Evolutionary conservation across 495 filamentous ascomycete species (phyloP).

Genomic region (Penicillium salamii): DNA sequence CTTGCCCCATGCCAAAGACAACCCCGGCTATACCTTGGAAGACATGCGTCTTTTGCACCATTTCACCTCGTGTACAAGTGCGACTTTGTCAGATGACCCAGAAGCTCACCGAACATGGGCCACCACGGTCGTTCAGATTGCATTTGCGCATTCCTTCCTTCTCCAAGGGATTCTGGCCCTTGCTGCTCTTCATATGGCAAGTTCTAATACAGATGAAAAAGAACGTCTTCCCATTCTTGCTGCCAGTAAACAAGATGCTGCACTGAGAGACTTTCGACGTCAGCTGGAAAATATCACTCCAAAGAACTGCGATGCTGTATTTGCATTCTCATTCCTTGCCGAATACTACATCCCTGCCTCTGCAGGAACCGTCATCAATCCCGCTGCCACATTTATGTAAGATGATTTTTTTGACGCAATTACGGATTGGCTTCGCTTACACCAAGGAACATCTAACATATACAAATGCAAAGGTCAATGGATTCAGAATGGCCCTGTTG

Average conservation of each 20-base stretch:
- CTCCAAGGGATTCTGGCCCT: background rate
- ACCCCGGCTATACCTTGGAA: background rate
- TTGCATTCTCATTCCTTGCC: background rate
- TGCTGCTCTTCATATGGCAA: background rate
- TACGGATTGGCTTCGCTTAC: background rate
- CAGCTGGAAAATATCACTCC: background rate
- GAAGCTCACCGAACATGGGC: background rate
- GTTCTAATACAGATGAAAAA: background rate
- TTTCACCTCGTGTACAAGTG: background rate
- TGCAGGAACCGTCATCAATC: background rate
- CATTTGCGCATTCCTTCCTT: background rate
- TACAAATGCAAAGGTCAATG: background rate
- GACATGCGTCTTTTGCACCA: background rate
- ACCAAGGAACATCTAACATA: background rate
- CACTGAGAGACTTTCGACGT: background rate
- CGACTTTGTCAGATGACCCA: background rate
- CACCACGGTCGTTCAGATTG: background rate
- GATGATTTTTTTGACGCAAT: background rate
- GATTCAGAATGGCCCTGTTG: background rate
- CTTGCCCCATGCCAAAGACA: background rate
- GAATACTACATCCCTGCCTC: constrained; percentile 2
- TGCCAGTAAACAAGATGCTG: background rate
- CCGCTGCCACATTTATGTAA: background rate
- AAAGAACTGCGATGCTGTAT: background rate
- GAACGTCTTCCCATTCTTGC: background rate